Conservation (phyloP, 192 early-diverging fungal species). For the Backusella westeae region DNA sequence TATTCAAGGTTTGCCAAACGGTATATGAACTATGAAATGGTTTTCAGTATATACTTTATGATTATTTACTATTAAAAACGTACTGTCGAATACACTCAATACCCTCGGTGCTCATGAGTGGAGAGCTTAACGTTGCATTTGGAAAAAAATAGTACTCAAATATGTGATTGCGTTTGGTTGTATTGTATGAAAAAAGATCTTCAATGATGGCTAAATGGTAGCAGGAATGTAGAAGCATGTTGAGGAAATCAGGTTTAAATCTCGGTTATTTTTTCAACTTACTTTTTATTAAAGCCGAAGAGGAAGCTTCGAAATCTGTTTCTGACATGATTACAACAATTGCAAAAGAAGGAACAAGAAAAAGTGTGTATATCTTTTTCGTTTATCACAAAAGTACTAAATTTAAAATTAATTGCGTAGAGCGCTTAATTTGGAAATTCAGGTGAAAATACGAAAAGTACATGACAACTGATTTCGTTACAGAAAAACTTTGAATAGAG, state of each 20-base stretch:
- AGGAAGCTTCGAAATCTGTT: slow-evolving; percentile 2
- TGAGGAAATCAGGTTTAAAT: not conserved
- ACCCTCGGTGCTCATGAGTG: slow-evolving; percentile 48
- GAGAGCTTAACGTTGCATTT: slow-evolving; percentile 48
- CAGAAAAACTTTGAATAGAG: no score
- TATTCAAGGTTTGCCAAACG: slow-evolving; percentile 33
- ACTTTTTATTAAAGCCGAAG: slow-evolving; percentile 5
- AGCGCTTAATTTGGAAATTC: no score
- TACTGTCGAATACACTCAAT: slow-evolving; percentile 50
- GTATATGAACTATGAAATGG: slow-evolving; percentile 22
- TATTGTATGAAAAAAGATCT: slow-evolving; percentile 48
- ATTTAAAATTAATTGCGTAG: no score
- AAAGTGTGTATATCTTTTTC: not conserved
- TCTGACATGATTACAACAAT: not conserved
- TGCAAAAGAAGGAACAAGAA: not conserved
- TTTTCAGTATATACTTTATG: not conserved
- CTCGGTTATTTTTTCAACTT: not conserved
- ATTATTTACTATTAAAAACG: not conserved
- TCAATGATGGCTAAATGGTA: slow-evolving; percentile 35
- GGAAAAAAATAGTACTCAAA: slow-evolving; percentile 51
- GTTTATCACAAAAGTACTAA: no score
- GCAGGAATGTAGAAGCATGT: not conserved
- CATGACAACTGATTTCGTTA: no score
- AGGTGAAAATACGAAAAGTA: no score
- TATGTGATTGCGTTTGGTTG: slow-evolving; percentile 46